Percentiles rank a stretch among this genome's conserved stretches.
phyloP scores from a whole-genome alignment of 306 rosid species.

The Quercus berberidifolia region DNA sequence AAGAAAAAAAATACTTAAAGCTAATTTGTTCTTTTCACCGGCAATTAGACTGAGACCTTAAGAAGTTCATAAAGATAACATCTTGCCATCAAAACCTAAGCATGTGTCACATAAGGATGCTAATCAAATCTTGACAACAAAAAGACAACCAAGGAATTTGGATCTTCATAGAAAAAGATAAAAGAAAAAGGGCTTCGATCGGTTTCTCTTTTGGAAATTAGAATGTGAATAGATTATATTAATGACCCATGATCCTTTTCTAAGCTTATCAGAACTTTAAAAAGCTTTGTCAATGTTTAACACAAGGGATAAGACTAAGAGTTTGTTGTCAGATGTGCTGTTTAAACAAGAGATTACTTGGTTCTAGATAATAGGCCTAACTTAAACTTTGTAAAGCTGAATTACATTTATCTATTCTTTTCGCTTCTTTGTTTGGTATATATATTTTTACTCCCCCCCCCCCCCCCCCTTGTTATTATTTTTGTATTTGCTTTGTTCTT shows the following conservation, averaged over 20 bases:
- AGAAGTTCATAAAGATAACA: conserved; percentile 32
- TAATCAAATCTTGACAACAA: conserved; percentile 1
- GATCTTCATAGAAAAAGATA: background rate
- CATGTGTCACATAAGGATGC: conserved; percentile 14
- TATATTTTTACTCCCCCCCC: too few relatives aligned
- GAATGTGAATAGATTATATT: conserved; percentile 6
- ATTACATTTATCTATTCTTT: background rate
- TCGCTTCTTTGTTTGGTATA: background rate
- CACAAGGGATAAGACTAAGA: conserved; percentile 23
- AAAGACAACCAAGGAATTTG: background rate
- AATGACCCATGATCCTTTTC: conserved; percentile 13
- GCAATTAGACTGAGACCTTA: conserved; percentile 33
- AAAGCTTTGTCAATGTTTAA: conserved; percentile 14
- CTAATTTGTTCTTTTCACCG: background rate
- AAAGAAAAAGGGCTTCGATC: background rate
- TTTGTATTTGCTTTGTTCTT: background rate
- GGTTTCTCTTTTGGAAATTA: conserved; percentile 12
- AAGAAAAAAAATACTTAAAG: background rate
- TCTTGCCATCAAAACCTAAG: conserved; percentile 30
- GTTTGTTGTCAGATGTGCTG: conserved; percentile 20
- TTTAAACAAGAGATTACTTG: conserved; percentile 13
- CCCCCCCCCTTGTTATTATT: background rate
- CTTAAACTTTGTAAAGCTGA: background rate
- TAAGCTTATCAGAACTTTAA: conserved; percentile 27
- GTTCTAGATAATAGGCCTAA: background rate